These are phyloP conservation scores for Solanum etuberosum DNA, from an alignment of 257 asterid species.

Conservation along the genomic window DNA sequence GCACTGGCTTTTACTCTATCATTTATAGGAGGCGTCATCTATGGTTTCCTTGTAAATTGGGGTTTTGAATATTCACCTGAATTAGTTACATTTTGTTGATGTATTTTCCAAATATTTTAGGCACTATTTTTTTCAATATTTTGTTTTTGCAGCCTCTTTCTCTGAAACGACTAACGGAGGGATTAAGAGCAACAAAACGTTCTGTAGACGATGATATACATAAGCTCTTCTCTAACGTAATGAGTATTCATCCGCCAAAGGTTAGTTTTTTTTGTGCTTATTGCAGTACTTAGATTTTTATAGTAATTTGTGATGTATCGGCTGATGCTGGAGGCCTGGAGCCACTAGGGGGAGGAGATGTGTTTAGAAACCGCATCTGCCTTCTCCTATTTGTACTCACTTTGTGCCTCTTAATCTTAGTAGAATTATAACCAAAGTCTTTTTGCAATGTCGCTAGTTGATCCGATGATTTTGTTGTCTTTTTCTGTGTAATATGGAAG, in stretches of 20 bases:
- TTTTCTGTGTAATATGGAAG: not conserved
- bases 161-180: slow-evolving; percentile 74
- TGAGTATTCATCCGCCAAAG: slow-evolving; percentile 66
- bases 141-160: slow-evolving; percentile 69
- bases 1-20: not conserved
- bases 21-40: not conserved
- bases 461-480: not conserved
- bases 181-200: slow-evolving; percentile 47
- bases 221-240: slow-evolving; percentile 66
- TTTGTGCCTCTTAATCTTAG: not conserved
- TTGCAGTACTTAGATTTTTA: not conserved
- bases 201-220: slow-evolving; percentile 57
- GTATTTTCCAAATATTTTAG: not conserved
- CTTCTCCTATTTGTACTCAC: not conserved
- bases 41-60: not conserved
- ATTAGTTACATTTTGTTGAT: not conserved
- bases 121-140: not conserved
- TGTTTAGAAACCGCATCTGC: not conserved
- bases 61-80: not conserved
- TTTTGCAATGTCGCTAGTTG: not conserved
- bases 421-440: not conserved
- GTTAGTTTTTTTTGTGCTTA: slow-evolving; percentile 20
- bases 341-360: not conserved
- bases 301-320: not conserved
- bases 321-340: not conserved